These are phyloP conservation scores for Paraleonurus japonicus DNA, from an alignment of 257 asterid genomes.

Conservation along the genomic window DNA sequence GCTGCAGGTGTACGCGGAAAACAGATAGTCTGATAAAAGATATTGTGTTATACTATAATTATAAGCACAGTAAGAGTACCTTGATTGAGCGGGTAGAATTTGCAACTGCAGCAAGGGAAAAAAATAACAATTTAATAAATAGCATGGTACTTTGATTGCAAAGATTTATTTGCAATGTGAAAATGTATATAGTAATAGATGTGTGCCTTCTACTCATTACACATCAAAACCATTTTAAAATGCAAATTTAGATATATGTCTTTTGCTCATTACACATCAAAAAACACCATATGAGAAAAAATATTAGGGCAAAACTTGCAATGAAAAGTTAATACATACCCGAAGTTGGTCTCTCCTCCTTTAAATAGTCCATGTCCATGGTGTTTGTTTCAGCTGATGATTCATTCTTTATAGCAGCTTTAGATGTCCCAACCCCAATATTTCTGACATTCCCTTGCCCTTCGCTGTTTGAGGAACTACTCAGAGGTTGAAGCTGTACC, in stretches of 20 bases:
- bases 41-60: constrained; percentile 7
- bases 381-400: constrained; percentile 77
- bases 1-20: not conserved
- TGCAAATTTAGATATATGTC: not conserved
- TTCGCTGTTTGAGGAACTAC: constrained; percentile 44
- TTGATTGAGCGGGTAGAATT: constrained; percentile 47
- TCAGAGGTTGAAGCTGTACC: constrained; percentile 39
- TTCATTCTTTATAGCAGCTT: constrained; percentile 44
- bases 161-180: not conserved
- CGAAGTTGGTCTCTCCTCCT: constrained; percentile 34
- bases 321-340: constrained; percentile 35
- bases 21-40: not conserved
- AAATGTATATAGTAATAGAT: not conserved
- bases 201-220: not conserved
- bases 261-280: constrained; percentile 1
- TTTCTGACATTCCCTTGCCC: constrained; percentile 32
- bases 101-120: constrained; percentile 48
- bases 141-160: not conserved
- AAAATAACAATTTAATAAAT: constrained; percentile 27
- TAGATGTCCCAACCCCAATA: constrained; percentile 27
- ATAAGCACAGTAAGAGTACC: constrained; percentile 40
- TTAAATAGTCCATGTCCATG: constrained; percentile 47
- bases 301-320: not conserved
- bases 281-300: not conserved
- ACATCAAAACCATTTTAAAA: not conserved